These are phyloP conservation scores for Ruellia speciosa DNA, from an alignment of 305 asterid species.

Conservation along the genomic window DNA sequence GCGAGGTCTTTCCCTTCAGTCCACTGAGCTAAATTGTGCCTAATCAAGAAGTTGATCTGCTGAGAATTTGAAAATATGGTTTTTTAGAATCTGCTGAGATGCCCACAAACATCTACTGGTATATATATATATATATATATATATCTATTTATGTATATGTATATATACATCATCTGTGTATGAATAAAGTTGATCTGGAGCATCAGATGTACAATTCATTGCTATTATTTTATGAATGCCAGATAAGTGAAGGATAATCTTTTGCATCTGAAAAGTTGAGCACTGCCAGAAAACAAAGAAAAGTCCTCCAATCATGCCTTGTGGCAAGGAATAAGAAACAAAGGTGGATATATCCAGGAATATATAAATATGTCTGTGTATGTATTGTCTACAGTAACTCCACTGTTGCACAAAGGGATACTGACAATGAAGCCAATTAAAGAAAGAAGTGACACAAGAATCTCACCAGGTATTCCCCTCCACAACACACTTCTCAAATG, in stretches of 20 bases:
- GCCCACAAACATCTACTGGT: not conserved
- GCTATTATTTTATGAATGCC: slow-evolving; percentile 5
- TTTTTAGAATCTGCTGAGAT: not conserved
- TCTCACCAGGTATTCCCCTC: slow-evolving; percentile 24
- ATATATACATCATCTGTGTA: not conserved
- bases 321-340: slow-evolving; percentile 28
- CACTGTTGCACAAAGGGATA: slow-evolving; percentile 14
- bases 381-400: slow-evolving; percentile 10
- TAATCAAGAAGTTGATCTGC: not conserved
- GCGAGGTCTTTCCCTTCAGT: slow-evolving; percentile 10
- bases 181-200: slow-evolving; percentile 17
- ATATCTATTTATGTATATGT: not conserved
- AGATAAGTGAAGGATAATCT: slow-evolving; percentile 1
- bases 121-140: no score
- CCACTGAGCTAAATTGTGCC: not conserved
- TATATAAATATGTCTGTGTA: not conserved
- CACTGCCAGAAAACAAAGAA: slow-evolving; percentile 4
- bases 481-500: not conserved
- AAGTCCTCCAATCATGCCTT: slow-evolving; percentile 22
- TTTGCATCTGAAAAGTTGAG: slow-evolving; percentile 4
- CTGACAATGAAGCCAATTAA: slow-evolving; percentile 20
- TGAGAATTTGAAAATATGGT: not conserved
- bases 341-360: slow-evolving; percentile 11
- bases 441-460: slow-evolving; percentile 23
- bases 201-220: slow-evolving; percentile 15